Base-by-base conservation (phyloP, 2,329 filamentous ascomycete species). In the Claviceps cyperi region DNA sequence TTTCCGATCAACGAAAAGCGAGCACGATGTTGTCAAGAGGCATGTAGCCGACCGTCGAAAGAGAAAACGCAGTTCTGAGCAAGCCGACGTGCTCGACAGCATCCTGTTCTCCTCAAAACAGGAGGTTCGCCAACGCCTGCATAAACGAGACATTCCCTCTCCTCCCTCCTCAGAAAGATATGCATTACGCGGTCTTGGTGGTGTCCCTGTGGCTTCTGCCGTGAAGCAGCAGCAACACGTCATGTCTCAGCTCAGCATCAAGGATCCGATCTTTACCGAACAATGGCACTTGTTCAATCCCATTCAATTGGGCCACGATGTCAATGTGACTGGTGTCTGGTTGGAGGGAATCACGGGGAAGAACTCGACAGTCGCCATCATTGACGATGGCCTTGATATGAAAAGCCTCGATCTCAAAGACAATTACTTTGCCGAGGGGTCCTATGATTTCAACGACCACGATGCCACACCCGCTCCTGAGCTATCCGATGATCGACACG, bases 271-370 rank as follows among this genome's bases (percentile, higher is more conserved):
- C 48, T 98, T 97, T 67, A 74, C 77, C 41, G 84, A 94, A 51
- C 92, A 98, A 67, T 98, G 92, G 92, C 92, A 98, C 74, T 71
- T 98, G 45, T 83, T 85, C 70, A 98, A 98, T 63, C 74, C 84
- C 0, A 64, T 84, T 5, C 81, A 94, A 58, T 63, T 80, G 0
- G 91, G 90, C 5, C 86, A 97, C 66, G 92, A 98, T 64, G 78
- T 98, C 60, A 98, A 98, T 60, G 89, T 97, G n/a, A 94, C 89
- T 0, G 88, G 83, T 13, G 76, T 97, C 5, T 98, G 92, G 92
- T 64, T 87, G 58, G 80, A 92, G 58, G 91, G 90, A 4, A 83
- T 96, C 51, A 97, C 91, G 0, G 92, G 92, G 49, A 80, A 87
- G 59, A 91, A 91, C 53, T 78, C 85, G 17, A 95, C 87, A 1